Conservation (phyloP, 2,329 filamentous ascomycete species). For the Colletotrichum plurivorum region DNA sequence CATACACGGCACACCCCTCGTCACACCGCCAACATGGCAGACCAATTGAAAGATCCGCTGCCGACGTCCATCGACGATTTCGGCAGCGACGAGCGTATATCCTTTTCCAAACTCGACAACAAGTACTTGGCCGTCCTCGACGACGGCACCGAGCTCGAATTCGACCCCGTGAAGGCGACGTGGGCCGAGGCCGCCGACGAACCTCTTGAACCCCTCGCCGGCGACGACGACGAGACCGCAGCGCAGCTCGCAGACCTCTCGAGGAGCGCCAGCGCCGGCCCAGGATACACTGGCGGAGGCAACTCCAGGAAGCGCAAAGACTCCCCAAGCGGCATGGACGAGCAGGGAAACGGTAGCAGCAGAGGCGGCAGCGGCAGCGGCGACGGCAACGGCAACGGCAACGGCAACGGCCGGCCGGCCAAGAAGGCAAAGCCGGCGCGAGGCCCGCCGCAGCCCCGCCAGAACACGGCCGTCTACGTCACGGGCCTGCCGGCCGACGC, state of each 20-base stretch:
- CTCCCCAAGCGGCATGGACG: conserved; percentile 41
- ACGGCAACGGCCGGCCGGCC: conserved; percentile 49
- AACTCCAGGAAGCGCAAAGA: conserved; percentile 60
- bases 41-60: conserved; percentile 58
- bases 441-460: conserved; percentile 64
- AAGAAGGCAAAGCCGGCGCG: conserved; percentile 65
- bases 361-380: conserved; percentile 37
- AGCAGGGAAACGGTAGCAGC: conserved; percentile 52
- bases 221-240: conserved; percentile 50
- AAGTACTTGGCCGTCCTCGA: conserved; percentile 89
- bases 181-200: conserved; percentile 79
- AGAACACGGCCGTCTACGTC: conserved; percentile 94
- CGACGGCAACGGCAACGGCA: conserved; percentile 18
- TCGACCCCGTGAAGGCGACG: conserved; percentile 76
- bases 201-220: conserved; percentile 56
- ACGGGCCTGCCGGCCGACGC: conserved; percentile 88
- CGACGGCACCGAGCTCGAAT: conserved; percentile 88
- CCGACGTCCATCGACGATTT: conserved; percentile 78
- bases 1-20: background rate
- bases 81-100: conserved; percentile 84
- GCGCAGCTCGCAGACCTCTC: conserved; percentile 46
- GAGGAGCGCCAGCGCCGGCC: conserved; percentile 31
- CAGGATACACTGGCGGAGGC: conserved; percentile 39
- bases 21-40: conserved; percentile 15
- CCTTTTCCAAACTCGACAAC: conserved; percentile 85